These are phyloP conservation scores for Maudiozyma bulderi DNA, from an alignment of 805 yeast species.

Conservation along the genomic window DNA sequence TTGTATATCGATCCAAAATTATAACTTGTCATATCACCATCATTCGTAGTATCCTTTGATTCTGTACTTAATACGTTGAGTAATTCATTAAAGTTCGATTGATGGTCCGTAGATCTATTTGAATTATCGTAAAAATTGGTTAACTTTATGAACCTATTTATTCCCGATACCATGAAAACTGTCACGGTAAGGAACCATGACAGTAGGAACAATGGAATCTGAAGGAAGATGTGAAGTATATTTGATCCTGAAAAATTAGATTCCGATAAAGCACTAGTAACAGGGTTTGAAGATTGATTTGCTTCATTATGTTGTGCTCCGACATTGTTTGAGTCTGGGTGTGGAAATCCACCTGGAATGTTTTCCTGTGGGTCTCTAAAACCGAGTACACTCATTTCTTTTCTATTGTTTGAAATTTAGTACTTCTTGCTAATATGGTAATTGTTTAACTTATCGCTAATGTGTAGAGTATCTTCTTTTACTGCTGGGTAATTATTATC, in stretches of 20 bases:
- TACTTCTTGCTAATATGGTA: neutral
- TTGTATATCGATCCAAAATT: constrained; percentile 24
- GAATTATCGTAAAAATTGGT: constrained; percentile 16
- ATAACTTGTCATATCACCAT: constrained; percentile 1
- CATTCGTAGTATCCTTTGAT: constrained; percentile 3
- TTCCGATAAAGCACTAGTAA: neutral
- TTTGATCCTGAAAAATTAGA: neutral
- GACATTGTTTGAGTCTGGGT: neutral
- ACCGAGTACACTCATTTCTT: constrained; percentile 1
- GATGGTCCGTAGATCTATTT: constrained; percentile 8
- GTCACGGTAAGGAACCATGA: constrained; percentile 2
- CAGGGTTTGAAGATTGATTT: neutral
- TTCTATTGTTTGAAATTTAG: neutral
- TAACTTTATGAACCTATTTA: constrained; percentile 18
- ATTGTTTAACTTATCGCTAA: neutral
- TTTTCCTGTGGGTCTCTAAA: neutral
- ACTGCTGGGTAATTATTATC: no score
- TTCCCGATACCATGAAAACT: neutral
- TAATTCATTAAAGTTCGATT: constrained; percentile 7
- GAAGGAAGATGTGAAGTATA: constrained; percentile 1
- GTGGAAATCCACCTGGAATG: constrained; percentile 6
- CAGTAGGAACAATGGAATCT: constrained; percentile 6
- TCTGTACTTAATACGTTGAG: constrained; percentile 12
- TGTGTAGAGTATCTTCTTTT: no score
- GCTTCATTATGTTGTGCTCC: neutral